Conservation (phyloP, 2,329 filamentous ascomycete species). For the Apiospora hydei region DNA sequence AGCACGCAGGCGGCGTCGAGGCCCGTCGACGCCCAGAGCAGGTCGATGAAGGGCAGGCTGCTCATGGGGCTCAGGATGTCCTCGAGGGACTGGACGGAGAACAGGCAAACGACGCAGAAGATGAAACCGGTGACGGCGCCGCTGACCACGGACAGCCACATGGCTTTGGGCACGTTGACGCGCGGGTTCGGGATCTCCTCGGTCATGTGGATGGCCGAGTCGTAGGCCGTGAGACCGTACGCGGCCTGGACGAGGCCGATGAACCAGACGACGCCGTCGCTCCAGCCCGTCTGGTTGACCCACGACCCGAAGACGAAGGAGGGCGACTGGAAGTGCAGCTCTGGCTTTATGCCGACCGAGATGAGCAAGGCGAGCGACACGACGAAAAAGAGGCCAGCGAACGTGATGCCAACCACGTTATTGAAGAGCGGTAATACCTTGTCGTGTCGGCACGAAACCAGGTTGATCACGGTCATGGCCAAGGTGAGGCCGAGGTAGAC, state of each 20-base stretch:
- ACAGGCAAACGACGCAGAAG: slow-evolving; percentile 60
- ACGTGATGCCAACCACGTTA: slow-evolving; percentile 62
- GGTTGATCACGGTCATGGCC: slow-evolving; percentile 57
- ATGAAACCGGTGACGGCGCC: slow-evolving; percentile 57
- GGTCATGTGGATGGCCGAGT: slow-evolving; percentile 65
- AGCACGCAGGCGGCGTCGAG: slow-evolving; percentile 52
- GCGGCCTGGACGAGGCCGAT: slow-evolving; percentile 63
- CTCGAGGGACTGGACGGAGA: slow-evolving; percentile 56
- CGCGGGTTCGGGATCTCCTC: slow-evolving; percentile 63
- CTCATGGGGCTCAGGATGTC: slow-evolving; percentile 45
- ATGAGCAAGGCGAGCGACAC: slow-evolving; percentile 60
- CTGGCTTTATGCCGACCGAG: slow-evolving; percentile 53
- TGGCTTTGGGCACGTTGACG: slow-evolving; percentile 57
- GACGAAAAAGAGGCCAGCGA: slow-evolving; percentile 59
- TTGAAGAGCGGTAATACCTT: slow-evolving; percentile 59
- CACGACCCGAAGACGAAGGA: slow-evolving; percentile 61
- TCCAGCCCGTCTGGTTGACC: slow-evolving; percentile 61
- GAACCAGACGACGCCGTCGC: slow-evolving; percentile 64
- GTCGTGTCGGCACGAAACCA: slow-evolving; percentile 58
- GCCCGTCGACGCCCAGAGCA: slow-evolving; percentile 50
- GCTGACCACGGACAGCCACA: slow-evolving; percentile 59
- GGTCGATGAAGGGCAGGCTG: slow-evolving; percentile 57
- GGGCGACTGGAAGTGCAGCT: slow-evolving; percentile 54
- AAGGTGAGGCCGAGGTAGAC: slow-evolving; percentile 60
- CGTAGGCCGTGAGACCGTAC: slow-evolving; percentile 64